Base-by-base conservation (phyloP, 2,329 filamentous ascomycete genomes). In the Tolypocladium nubicola region DNA sequence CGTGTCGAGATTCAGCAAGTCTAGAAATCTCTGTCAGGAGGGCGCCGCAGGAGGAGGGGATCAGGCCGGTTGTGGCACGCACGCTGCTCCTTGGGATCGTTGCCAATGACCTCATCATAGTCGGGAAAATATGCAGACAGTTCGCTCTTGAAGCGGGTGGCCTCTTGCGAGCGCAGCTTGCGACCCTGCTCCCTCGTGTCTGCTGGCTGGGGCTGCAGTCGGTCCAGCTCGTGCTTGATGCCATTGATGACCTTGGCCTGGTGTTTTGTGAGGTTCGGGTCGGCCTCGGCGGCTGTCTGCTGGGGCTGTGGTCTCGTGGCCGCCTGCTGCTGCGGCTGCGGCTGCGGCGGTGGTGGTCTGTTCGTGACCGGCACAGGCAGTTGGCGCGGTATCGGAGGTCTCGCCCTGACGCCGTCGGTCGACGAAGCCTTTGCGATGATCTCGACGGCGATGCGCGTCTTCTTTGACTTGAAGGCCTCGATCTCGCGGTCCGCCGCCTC, bases 51-150 rank as follows among this genome's bases (percentile, higher is more conserved):
- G 5, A 53, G 13, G 30, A 26, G 40, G 13, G 10, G 14, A 11
- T 35, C 21, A 38, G 45, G 19, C 16, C 4, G 33, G 23, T 13
- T 40, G 39, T 35, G 54, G 26, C 41, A 77, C 83, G 70, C 80
- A 92, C 91, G 87, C 64, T 87, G 79, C 72, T 92, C 87, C 65
- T 87, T 87, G 43, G 86, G 83, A 61, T 90, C 86, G 68, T 95
- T 89, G 61, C 89, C 91, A 73, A 97, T 90, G 63, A 97, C 83
- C 69, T 96, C 90, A 72, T 97, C 92, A 72, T 96, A 97, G 67
- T 95, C 92, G 55, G 89, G 86, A 68, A 97, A 97, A 74, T 96
- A 97, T 53, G 85, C 82, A 41, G 91, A 87, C 60, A 97, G 79
- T 68, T 97, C 92, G 73, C 91, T 97, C 79, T 95, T 96, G 74